These are phyloP conservation scores for Gnetum montanum DNA, from an alignment of 75 land plant species.

Conservation along the genomic window DNA sequence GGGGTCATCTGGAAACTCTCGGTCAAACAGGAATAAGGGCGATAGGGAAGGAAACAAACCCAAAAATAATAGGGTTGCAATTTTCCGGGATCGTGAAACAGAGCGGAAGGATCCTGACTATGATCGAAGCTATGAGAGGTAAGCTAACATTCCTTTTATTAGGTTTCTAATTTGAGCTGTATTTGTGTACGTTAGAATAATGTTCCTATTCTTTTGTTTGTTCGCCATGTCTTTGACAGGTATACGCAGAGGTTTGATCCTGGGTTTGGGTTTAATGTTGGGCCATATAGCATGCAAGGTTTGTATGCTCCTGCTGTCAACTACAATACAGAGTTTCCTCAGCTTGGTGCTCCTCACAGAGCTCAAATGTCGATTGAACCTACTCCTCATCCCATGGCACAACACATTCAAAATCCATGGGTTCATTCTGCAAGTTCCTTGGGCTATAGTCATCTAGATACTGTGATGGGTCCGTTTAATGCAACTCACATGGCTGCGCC, in stretches of 20 bases:
- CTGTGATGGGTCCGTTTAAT: constrained; percentile 60
- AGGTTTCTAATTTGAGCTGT: too few species aligned
- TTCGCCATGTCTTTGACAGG: too few species aligned
- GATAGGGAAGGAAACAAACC: constrained; percentile 49
- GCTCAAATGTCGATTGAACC: constrained; percentile 66
- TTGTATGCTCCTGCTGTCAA: constrained; percentile 83
- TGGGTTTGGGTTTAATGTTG: constrained; percentile 90
- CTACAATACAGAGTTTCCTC: constrained; percentile 97
- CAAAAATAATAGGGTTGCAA: constrained; percentile 76
- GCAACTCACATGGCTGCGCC: constrained; percentile 43
- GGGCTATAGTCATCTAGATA: constrained; percentile 53
- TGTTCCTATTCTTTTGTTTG: not conserved
- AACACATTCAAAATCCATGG: constrained; percentile 55
- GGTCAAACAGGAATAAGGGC: constrained; percentile 28
- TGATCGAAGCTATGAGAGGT: constrained; percentile 92
- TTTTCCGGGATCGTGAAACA: constrained; percentile 85
- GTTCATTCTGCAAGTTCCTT: constrained; percentile 26
- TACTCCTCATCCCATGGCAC: constrained; percentile 37
- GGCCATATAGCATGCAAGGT: constrained; percentile 75
- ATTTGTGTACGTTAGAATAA: not conserved
- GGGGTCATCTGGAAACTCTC: constrained; percentile 27
- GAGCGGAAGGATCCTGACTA: constrained; percentile 96
- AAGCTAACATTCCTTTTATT: not conserved
- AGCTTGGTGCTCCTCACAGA: constrained; percentile 61
- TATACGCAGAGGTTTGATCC: constrained; percentile 97